Evolutionary conservation across 2,329 filamentous ascomycete genomes (phyloP), one percentile per base, ranked within the genome.

Genomic region (Colletotrichum salicis): DNA sequence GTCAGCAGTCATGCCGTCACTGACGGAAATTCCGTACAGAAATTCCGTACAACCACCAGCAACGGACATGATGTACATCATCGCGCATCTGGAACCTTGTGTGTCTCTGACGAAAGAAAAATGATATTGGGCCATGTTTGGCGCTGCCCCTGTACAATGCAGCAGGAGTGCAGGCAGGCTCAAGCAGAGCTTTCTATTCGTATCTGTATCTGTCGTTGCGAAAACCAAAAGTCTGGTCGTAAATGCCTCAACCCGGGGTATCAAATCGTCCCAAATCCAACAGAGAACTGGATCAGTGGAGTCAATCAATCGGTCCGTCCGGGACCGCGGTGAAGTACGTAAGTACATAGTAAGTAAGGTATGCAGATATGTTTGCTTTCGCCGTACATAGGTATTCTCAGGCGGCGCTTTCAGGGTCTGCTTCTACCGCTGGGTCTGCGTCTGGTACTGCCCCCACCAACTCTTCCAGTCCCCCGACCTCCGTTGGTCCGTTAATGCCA

Each of bases 401-500:
- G 51, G 77, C 78, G 51, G 76, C 78, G 75, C 83, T 80, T 76
- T 86, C 85, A 10, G 82, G 81, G 64, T 84, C 83, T 58, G 82
- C 79, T 37, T 84, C 83, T 76, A 84, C 37, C 13, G 37, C 37
- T 41, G 37, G 37, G 37, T 84, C 83, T 58, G 82, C 79, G 41
- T 84, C 83, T 76, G 84, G 84, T 61, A 87, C 86, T 37, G 88
- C 89, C 71, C 86, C 84, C 41, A 91, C 86, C 73, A 92, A 78
- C 71, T 87, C 88, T 60, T 90, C 87, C 82, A 91, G 84, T 2
- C 86, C 85, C 5, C 89, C 89, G 35, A 93, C 90, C 73, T 92
- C 88, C 3, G 86, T 92, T 24, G 94, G 94, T 0, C 95, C 95
- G 57, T 89, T 89, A 77, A 88, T 85, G 1, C 93, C 94, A 15